Evolutionary conservation across 2,329 filamentous ascomycete genomes (phyloP), one percentile per base, ranked within the genome.

Genomic region (Diaporthe sp.): DNA sequence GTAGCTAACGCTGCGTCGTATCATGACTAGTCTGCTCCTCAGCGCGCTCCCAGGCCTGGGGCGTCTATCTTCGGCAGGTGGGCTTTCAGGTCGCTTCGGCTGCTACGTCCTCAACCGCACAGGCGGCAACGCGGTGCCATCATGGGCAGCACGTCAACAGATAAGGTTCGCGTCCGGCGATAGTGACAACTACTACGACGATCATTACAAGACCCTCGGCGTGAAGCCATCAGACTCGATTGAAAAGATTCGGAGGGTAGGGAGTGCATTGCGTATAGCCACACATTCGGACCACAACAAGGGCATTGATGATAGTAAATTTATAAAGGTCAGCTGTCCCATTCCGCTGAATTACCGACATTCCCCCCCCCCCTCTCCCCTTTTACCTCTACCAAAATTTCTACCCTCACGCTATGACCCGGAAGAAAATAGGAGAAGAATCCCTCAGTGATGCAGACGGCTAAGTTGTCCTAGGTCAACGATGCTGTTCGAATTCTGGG

Each of bases 11-110:
- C 60, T 45, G 40, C 60, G 60, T 33, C 25, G 40, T n/a, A 50
- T 50, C 28, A 66, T 66, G 60, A 66, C 60, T 50, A 33, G 60
- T n/a, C n/a, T 61, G 25, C 6, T 55, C 42, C 60, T 66, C 40
- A 50, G 40, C 40, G n/a, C 19, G 28, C 19, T 47, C 40, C 60
- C 19, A 47, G 8, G 28, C 40, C 40, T 50, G 28, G 28, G 40
- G 13, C 33, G 28, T 47, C 60, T 28, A 35, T 2, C 42, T 12
- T 42, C 40, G 17, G 28, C 60, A 10, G 28, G 60, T n/a, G 42
- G 28, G 28, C 25, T 47, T 4, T 33, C 42, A 42, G n/a, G 60
- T 19, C 60, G 40, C 25, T 52, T 70, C 40, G 10, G 54, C 22
- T 47, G 28, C 33, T 40, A 47, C 25, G 10, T n/a, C 54, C 19